These are phyloP conservation scores for Diaporthe helianthi DNA, from an alignment of 2,329 filamentous ascomycete species.

Conservation along the genomic window DNA sequence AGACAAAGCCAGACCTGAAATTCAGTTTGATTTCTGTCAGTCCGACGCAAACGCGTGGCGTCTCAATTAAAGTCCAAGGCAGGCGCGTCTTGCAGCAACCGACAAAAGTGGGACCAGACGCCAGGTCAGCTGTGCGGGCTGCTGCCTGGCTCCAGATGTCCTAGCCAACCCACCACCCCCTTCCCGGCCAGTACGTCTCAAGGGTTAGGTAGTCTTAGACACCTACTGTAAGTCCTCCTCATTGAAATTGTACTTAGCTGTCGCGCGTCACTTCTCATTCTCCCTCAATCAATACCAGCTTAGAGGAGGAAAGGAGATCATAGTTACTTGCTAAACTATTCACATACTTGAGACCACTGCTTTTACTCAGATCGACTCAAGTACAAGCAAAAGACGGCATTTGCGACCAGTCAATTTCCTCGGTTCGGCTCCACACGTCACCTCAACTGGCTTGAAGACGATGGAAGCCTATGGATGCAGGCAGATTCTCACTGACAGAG, in stretches of 20 bases:
- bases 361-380: neutral
- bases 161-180: neutral
- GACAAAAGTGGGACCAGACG: constrained; percentile 4
- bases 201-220: too few relatives aligned
- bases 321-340: neutral
- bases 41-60: constrained; percentile 3
- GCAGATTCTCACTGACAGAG: neutral
- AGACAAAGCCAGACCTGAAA: neutral
- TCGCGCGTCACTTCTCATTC: too few relatives aligned
- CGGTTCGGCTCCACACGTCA: neutral
- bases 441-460: too few relatives aligned
- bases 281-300: neutral
- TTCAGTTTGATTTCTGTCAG: neutral
- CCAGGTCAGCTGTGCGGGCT: constrained; percentile 19
- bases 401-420: neutral
- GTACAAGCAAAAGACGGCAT: neutral
- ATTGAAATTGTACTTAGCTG: too few relatives aligned
- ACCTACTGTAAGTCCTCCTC: too few relatives aligned
- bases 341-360: neutral
- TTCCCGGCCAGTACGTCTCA: too few relatives aligned
- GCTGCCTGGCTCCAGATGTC: constrained; percentile 3
- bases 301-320: neutral
- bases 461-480: neutral
- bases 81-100: constrained; percentile 10
- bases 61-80: constrained; percentile 17